Evolutionary conservation across 2,329 filamentous ascomycete genomes (phyloP).

Genomic region (Coniochaeta prunicola): DNA sequence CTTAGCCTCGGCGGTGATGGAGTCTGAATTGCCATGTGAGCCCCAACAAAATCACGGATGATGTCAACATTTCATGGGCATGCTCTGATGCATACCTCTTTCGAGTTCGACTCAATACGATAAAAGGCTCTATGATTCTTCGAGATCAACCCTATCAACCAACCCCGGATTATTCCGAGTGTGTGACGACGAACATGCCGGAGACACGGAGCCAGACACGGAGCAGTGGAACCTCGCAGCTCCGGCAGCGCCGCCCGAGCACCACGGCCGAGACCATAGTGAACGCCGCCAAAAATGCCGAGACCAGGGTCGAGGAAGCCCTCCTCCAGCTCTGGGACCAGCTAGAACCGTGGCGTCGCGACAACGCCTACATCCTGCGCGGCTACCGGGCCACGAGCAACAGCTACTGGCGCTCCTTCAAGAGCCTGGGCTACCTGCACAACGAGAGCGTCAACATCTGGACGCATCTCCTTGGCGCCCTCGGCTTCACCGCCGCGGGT

Average conservation of each 20-base stretch:
- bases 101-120: neutral
- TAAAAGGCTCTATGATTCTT: neutral
- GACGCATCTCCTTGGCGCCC: conserved; percentile 58
- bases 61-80: neutral
- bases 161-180: neutral
- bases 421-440: conserved; percentile 46
- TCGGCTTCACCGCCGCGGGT: conserved; percentile 46
- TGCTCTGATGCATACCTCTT: neutral
- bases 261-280: conserved; percentile 17
- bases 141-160: neutral
- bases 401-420: conserved; percentile 37
- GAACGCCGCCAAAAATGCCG: conserved; percentile 22
- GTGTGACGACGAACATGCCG: neutral
- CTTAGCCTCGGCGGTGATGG: neutral
- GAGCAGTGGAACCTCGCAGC: conserved; percentile 3
- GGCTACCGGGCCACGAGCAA: conserved; percentile 46
- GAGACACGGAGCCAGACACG: neutral
- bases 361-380: conserved; percentile 47
- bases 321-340: conserved; percentile 50
- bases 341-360: conserved; percentile 50
- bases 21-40: neutral
- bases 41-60: neutral
- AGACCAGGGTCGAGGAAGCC: conserved; percentile 30
- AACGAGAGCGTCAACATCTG: conserved; percentile 59
- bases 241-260: conserved; percentile 22